Base-by-base conservation (phyloP, 371 early-diverging fungal species). In the Massospora cicadina region DNA sequence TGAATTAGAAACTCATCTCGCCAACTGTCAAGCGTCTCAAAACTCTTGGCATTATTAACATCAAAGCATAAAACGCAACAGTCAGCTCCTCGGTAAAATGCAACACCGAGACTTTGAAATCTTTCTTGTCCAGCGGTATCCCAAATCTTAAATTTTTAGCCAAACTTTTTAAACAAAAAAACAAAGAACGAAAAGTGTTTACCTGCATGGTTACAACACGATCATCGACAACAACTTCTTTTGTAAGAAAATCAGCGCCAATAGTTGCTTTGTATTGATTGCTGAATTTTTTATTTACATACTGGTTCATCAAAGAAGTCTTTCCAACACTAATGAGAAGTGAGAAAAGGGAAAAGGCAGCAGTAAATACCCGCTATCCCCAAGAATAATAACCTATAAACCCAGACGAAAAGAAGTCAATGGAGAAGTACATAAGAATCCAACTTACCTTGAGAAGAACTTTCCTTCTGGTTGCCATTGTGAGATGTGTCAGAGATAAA, bases 221-320 rank as follows among this genome's bases (percentile, higher is more conserved):
- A 69, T 90, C 90, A 69, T 91, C 91, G 26, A 93, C 86, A 63
- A 85, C 75, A n/a, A 97, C 87, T 73, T 95, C 96, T 72, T 99
- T 99, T 67, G 98, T 97, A 72, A 98, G 81, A 72, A 98, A 99
- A 73, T 98, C 97, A 33, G 98, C 99, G n/a, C 99, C 99, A 69
- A 99, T 98, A 61, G 99, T 99, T 31, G 98, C 98, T 75, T 98
- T 97, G 81, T 99, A 98, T 75, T 96, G 96, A 71, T 85, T 90
- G 71, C 85, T 90, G 80, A 99, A 99, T 74, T 91, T 92, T 64
- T 89, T 89, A 77, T 93, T 95, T 63, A 98, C 95, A 83, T 95
- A 99, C 76, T 97, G 95, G 79, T 98, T 94, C 93, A 98, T 95
- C 70, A 98, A 79, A 26, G 95, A 94, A 13, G 98, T 95, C 75